Conservation (phyloP, 352 stramenopile species). For the Globisporangium perplexum region DNA sequence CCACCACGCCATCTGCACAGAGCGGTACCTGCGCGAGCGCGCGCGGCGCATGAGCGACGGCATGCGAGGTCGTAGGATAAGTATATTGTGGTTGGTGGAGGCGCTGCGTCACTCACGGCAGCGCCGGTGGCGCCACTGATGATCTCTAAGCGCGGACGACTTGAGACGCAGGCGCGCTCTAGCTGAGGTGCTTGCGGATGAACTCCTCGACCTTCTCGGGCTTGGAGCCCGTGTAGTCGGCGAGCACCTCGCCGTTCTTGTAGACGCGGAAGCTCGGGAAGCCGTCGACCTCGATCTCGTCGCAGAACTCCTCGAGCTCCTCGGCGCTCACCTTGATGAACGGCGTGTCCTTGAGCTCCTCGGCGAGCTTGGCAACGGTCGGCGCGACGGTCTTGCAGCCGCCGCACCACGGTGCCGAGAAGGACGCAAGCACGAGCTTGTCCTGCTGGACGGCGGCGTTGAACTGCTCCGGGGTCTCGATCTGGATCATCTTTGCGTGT, state of each 20-base stretch:
- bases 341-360: slow-evolving; percentile 44
- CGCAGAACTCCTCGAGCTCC: slow-evolving; percentile 52
- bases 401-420: slow-evolving; percentile 62
- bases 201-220: slow-evolving; percentile 75
- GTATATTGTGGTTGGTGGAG: not conserved
- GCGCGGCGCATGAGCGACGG: too few relatives aligned
- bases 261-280: slow-evolving; percentile 79
- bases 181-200: slow-evolving; percentile 38
- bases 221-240: slow-evolving; percentile 69
- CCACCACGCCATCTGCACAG: not conserved
- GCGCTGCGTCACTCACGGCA: not conserved
- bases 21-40: not conserved
- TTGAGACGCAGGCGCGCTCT: not conserved
- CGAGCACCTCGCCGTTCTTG: slow-evolving; percentile 43
- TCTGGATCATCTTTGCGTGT: slow-evolving; percentile 22
- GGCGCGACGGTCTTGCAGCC: slow-evolving; percentile 60
- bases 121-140: too few relatives aligned
- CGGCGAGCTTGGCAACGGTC: slow-evolving; percentile 39
- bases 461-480: slow-evolving; percentile 38
- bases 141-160: not conserved
- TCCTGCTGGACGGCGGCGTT: slow-evolving; percentile 24
- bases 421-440: slow-evolving; percentile 40
- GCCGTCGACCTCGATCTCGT: slow-evolving; percentile 69
- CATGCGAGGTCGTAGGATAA: not conserved
- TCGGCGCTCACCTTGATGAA: slow-evolving; percentile 58